phyloP scores from a whole-genome alignment of 768 basidiomycete species.

The Agrocybe pediades region DNA sequence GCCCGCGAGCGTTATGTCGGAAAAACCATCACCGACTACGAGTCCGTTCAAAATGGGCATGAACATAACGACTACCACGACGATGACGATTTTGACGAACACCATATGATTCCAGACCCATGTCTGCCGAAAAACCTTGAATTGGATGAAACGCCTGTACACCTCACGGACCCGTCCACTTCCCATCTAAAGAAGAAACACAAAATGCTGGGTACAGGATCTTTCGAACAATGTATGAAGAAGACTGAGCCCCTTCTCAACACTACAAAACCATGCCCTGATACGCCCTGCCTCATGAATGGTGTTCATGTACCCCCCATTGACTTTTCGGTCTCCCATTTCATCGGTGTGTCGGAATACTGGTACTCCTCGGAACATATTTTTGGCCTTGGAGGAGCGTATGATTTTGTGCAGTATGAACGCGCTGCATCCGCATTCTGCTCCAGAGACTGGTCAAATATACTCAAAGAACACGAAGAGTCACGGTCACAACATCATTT shows the following conservation, averaged over 20 bases:
- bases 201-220: slow-evolving; percentile 82
- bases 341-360: slow-evolving; percentile 98
- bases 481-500: slow-evolving; percentile 46
- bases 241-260: slow-evolving; percentile 80
- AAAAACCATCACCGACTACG: slow-evolving; percentile 59
- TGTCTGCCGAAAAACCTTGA: slow-evolving; percentile 83
- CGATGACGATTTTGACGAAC: slow-evolving; percentile 24
- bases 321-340: slow-evolving; percentile 90
- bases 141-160: slow-evolving; percentile 58
- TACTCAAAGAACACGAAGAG: slow-evolving; percentile 68
- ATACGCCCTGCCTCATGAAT: slow-evolving; percentile 89
- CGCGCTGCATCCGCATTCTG: slow-evolving; percentile 90
- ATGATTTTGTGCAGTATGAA: slow-evolving; percentile 96
- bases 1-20: slow-evolving; percentile 93
- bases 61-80: slow-evolving; percentile 17
- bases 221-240: slow-evolving; percentile 81
- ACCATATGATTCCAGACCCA: slow-evolving; percentile 70
- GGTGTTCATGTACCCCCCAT: slow-evolving; percentile 93
- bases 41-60: slow-evolving; percentile 30
- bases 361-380: slow-evolving; percentile 99
- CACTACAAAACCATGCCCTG: slow-evolving; percentile 79
- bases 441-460: slow-evolving; percentile 72
- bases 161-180: slow-evolving; percentile 35
- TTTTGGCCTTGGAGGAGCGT: slow-evolving; percentile 91
- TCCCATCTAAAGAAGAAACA: slow-evolving; percentile 54